Base-by-base conservation (phyloP, 2,329 filamentous ascomycete genomes). In the Colletotrichum tanaceti region DNA sequence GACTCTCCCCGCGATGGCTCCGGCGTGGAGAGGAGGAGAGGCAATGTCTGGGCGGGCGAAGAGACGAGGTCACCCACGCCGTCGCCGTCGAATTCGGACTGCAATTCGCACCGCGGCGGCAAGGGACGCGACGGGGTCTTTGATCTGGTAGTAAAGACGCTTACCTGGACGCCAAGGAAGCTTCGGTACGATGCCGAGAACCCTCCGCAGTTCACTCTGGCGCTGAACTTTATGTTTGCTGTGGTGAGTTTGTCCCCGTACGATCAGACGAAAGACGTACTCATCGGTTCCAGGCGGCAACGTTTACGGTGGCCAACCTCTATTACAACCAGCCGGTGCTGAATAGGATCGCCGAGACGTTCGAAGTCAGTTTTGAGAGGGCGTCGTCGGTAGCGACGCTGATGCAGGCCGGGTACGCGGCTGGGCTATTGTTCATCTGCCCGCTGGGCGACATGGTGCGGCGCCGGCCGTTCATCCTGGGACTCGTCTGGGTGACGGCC, bases 241-340 rank as follows among this genome's bases (percentile, higher is more conserved):
- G 85, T 91, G 73, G 91, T 85, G 72, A 71, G 79, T 73, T 5
- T 16, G 18, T 13, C 16, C 18, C 3, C 2, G 1, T 50, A 28
- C 9, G 20, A 43, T 58, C 18, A 6, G 16, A 32, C 38, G 13
- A 57, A 18, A 4, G 41, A 24, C 18, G 11, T 55, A 28, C 61
- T 59, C 20, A 65, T 0, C 11, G 3, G 6, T 32, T 24, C 52
- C 24, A 87, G 86, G 79, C 86, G 3, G 80, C 81, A 0, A 85
- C 89, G 4, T 89, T 93, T 72, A 93, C 91, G 0, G 92, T 94
- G 7, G 92, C 92, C 20, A 94, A 94, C 73, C 81, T 95, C 3
- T 95, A 95, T 79, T 94, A 95, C 78, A 92, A 87, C 68, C 92
- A 94, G 73, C 91, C 93, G 0, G 92, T 95, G 54, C 81, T 95